Base-by-base conservation (phyloP, 768 basidiomycete species). In the Scleroderma bovista region DNA sequence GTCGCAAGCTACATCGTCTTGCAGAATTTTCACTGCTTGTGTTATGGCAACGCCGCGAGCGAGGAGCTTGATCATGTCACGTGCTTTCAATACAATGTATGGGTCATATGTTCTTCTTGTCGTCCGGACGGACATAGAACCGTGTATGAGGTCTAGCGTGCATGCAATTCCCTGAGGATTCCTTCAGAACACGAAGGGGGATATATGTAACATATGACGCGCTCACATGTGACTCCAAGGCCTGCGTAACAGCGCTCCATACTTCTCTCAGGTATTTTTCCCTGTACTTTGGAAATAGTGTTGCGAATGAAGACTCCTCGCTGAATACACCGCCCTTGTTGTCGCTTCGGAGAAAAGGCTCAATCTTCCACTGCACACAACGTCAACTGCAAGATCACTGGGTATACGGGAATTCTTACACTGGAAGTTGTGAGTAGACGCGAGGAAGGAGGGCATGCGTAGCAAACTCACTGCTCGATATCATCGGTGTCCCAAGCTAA, bases 401-500 rank as follows among this genome's bases (percentile, higher is more conserved):
- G 13, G 31, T 23, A n/a, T 32, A 2, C 33, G 23, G 29, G 19
- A 26, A 46, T 11, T 38, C 77, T 70, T 70, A 81, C 80, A 65
- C 78, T 81, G 54, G 6, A n/a, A 34, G 45, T 26, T 48, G 48
- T 49, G 33, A 44, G 37, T 47, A 45, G 15, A 32, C 31, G 33
- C 12, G 5, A 42, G 20, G 34, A 52, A 44, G 34, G 39, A 38
- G 42, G 36, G 51, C 36, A 29, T 26, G 54, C 40, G 20, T 24
- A 38, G 44, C 44, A 24, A 39, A 67, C 93, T 83, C 66, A 95
- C 93, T 96, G 94, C 76, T 97, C 90, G 69, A 97, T 93, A 60
- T 96, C 95, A 67, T 97, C 94, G 39, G 94, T 97, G 64, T 98
- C 95, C 95, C 95, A 98, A 62, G 94, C 95, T 97, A 53, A 36